Evolutionary conservation across 2,329 filamentous ascomycete genomes (phyloP), one percentile per base, ranked within the genome.

Genomic region (Hypoxylon sp.): DNA sequence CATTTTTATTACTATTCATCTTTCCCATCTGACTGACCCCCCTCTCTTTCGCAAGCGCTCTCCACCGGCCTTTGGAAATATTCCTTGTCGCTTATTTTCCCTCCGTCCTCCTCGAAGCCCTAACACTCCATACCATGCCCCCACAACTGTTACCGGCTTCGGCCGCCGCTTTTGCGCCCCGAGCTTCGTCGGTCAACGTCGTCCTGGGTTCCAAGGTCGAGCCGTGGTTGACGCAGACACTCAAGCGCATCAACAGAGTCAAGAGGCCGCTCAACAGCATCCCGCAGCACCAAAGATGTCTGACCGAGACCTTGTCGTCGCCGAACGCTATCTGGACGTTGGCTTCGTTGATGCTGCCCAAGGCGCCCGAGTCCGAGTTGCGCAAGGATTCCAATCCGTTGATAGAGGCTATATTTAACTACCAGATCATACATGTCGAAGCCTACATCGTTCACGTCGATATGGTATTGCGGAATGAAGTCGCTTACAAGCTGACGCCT

Each of bases 381-480:
- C 89, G 88, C 79, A 90, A 90, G 79, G 93, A 97, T 77, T 82
- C 88, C 53, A 92, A 96, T 77, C 91, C 92, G 46, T 84, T 97
- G 70, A 85, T 95, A 71, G 93, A 97, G 81, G 92, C 92, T 69
- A 83, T 97, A 68, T 93, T 92, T 86, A 96, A 96, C 86, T 96
- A 95, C 80, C 91, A 96, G 83, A 87, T 97, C 76, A 84, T 97
- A 76, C 93, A 97, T 78, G 84, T 98, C 73, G 94, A 98, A 82
- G 96, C 96, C 54, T 99, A 99, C 79, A 95, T 98, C 73, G 96
- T 99, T 66, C 95, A 98, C 80, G 93, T 99, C 80, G 96, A 99
- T 83, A 97, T 98, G 93, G 95, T 99, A 64, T 89, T 96, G 75
- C 91, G 94, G 80, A 96, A 97, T 78, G 96, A 98, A 83, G 93